phyloP scores from a whole-genome alignment of 768 basidiomycete species.

The Xerocomellus chrysenteron region DNA sequence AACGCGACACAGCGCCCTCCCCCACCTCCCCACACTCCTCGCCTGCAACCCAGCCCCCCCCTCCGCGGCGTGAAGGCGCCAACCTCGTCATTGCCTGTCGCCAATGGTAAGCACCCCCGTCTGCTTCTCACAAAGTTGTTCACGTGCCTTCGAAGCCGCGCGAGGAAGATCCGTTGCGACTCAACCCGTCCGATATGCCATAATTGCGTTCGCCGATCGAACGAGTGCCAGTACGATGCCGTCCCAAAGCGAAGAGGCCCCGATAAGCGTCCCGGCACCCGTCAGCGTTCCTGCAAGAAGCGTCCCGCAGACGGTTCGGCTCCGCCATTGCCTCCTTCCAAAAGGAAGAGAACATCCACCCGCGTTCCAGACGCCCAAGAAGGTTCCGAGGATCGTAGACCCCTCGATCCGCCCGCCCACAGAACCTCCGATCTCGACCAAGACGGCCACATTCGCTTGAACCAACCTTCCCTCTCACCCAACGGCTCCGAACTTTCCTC shows the following conservation, averaged over 20 bases:
- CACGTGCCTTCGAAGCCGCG: conserved; percentile 57
- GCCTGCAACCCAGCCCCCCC: conserved; percentile 24
- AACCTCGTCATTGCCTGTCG: conserved; percentile 80
- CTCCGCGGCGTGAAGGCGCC: conserved; percentile 56
- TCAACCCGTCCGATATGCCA: conserved; percentile 78
- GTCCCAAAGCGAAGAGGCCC: conserved; percentile 82
- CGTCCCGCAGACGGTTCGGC: conserved; percentile 56
- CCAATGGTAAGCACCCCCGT: conserved; percentile 62
- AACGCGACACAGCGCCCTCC: conserved; percentile 46
- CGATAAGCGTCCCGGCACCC: conserved; percentile 82
- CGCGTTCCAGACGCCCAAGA: conserved; percentile 36
- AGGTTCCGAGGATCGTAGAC: conserved; percentile 26
- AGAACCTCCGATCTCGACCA: conserved; percentile 28
- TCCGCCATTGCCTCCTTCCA: conserved; percentile 48
- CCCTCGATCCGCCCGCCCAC: conserved; percentile 24
- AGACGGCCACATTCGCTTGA: conserved; percentile 23
- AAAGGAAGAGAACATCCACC: conserved; percentile 48
- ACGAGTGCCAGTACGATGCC: conserved; percentile 76
- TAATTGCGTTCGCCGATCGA: conserved; percentile 77
- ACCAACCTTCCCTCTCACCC: conserved; percentile 34
- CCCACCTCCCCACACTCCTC: conserved; percentile 27
- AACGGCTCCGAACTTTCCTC: conserved; percentile 32
- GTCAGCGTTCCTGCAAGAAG: conserved; percentile 85
- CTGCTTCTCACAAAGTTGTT: conserved; percentile 24
- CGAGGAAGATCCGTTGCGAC: conserved; percentile 84